Evolutionary conservation across 495 filamentous ascomycete genomes (phyloP).

Genomic region (Sporormia fimetaria): DNA sequence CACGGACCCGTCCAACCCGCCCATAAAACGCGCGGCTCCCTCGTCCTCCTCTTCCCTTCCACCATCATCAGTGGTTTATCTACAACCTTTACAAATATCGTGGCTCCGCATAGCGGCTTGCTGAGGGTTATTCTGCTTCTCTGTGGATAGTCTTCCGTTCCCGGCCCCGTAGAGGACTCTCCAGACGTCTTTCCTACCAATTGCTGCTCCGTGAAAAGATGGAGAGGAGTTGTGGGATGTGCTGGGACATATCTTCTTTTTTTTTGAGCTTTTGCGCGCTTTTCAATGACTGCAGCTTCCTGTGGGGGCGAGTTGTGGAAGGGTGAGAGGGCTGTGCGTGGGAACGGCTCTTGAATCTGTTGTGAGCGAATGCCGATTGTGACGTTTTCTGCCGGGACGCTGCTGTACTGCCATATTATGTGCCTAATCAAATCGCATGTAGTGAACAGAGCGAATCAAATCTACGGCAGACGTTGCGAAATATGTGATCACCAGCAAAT

Average conservation of each 20-base stretch:
- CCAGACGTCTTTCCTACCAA: conserved; percentile 35
- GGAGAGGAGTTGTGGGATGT: conserved; percentile 46
- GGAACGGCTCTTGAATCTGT: too few relatives aligned
- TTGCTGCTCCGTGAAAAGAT: conserved; percentile 33
- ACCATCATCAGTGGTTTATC: conserved; percentile 43
- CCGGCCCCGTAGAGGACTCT: conserved; percentile 40
- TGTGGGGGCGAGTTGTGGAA: too few relatives aligned
- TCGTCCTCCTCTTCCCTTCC: conserved; percentile 23
- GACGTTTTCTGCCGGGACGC: too few relatives aligned
- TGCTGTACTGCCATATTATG: too few relatives aligned
- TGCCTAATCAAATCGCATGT: neutral
- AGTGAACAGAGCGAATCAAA: neutral
- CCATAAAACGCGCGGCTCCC: conserved; percentile 3
- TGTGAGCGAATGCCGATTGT: too few relatives aligned
- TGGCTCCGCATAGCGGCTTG: conserved; percentile 43
- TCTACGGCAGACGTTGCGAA: neutral
- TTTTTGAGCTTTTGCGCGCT: too few relatives aligned
- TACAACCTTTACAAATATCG: conserved; percentile 29
- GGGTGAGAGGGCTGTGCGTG: too few relatives aligned
- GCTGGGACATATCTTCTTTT: conserved; percentile 35
- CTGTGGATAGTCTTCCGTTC: conserved; percentile 45
- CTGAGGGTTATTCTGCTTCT: conserved; percentile 42
- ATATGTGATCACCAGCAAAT: too few relatives aligned
- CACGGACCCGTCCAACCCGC: too few relatives aligned
- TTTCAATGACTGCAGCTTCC: too few relatives aligned